These are phyloP conservation scores for Pseudogymnoascus sp. DNA, from an alignment of 2,329 filamentous ascomycete species.

Conservation along the genomic window DNA sequence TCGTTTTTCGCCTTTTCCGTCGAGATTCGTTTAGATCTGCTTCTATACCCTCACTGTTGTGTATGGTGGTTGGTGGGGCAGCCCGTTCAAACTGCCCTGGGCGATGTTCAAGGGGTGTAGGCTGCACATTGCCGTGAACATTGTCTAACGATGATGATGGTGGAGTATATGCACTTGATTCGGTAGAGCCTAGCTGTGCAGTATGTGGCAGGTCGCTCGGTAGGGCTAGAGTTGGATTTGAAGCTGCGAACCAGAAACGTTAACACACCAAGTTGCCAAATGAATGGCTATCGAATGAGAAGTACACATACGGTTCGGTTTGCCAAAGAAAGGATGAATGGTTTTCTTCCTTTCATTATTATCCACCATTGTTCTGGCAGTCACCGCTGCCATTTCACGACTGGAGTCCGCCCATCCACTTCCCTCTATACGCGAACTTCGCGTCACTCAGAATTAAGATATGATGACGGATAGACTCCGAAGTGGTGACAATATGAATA, in stretches of 20 bases:
- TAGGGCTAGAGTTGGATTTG: background rate
- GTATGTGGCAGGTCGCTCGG: background rate
- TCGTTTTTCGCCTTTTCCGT: slow-evolving; percentile 39
- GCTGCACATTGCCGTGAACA: background rate
- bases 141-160: background rate
- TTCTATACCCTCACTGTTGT: slow-evolving; percentile 17
- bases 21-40: slow-evolving; percentile 28
- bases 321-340: slow-evolving; percentile 29
- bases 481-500: background rate
- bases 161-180: background rate
- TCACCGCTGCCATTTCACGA: slow-evolving; percentile 25
- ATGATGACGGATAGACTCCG: background rate
- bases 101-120: background rate
- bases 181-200: background rate
- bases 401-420: slow-evolving; percentile 7
- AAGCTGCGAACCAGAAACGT: background rate
- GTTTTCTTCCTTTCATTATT: slow-evolving; percentile 22
- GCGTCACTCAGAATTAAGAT: slow-evolving; percentile 16
- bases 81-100: background rate
- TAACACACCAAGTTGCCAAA: background rate
- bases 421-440: slow-evolving; percentile 20
- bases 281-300: background rate
- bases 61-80: background rate
- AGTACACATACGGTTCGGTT: slow-evolving; percentile 22
- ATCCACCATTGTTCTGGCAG: slow-evolving; percentile 25